Evolutionary conservation across 257 asterid genomes (phyloP), one percentile per base, ranked within the genome.

Genomic region (Scutellaria baicalensis): DNA sequence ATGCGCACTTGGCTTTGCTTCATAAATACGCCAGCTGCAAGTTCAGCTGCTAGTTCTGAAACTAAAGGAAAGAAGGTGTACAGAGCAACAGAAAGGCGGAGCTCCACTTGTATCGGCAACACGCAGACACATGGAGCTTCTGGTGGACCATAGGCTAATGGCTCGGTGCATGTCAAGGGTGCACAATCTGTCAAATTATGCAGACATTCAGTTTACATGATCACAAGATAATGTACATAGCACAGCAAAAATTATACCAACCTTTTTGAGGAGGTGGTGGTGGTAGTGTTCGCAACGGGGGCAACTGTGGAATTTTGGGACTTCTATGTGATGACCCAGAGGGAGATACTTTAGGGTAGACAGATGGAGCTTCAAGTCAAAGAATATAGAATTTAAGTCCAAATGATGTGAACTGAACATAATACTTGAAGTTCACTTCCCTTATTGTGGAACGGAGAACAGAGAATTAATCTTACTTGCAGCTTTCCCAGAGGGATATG

Each of bases 201-300:
- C 18, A 21, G 40, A 27, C 6, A 11, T 48, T 58, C 70, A 70
- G 39, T 63, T 70, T 57, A 61, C 23, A 36, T n/a, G 33, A 59
- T 14, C 23, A 47, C 52, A 45, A 35, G 47, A 58, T 56, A 73
- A 56, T 17, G 9, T 49, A 44, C 13, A 20, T 33, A 57, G 16
- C 18, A 69, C 48, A 68, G 17, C 59, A 56, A 70, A 31, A 59
- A 59, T 68, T 47, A 47, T 27, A 65, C 27, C 45, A 47, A 90
- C 98, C 98, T 88, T 79, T 78, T 47, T 83, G 86, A 55, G 97
- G 96, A 36, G 96, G 97, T 35, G 97, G 98, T 77, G 96, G 97
- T 68, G 97, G 97, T 66, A 88, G 79, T 42, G 84, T 85, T 58
- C 71, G 91, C 65, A 84, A 52, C 5, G 97, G 87, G 0, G 85